These are phyloP conservation scores for Plectosphaerella cucumerina DNA, from an alignment of 2,329 filamentous ascomycete genomes.

Conservation along the genomic window DNA sequence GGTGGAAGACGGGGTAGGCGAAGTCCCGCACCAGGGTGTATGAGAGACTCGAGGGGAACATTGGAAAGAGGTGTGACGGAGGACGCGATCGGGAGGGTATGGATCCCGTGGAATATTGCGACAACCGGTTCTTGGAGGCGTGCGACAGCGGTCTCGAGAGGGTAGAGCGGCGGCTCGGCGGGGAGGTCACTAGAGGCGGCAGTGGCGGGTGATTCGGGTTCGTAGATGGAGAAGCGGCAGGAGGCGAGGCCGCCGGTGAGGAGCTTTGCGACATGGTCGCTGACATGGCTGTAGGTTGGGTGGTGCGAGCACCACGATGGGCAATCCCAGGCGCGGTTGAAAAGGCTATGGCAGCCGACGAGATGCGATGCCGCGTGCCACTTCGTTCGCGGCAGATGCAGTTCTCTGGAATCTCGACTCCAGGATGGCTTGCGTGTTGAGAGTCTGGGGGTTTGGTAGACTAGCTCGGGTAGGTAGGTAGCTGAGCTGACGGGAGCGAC, in stretches of 20 bases:
- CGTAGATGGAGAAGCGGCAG: slow-evolving; percentile 36
- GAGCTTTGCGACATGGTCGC: slow-evolving; percentile 55
- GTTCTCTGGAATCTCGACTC: too few relatives aligned
- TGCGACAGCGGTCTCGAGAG: slow-evolving; percentile 68
- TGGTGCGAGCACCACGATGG: too few relatives aligned
- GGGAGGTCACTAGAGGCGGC: slow-evolving; percentile 54
- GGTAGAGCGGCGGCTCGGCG: slow-evolving; percentile 54
- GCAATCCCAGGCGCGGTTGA: neutral
- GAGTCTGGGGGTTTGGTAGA: too few relatives aligned
- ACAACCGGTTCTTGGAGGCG: slow-evolving; percentile 75
- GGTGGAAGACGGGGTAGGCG: slow-evolving; percentile 78
- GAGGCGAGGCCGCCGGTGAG: slow-evolving; percentile 49
- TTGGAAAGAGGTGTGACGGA: slow-evolving; percentile 74
- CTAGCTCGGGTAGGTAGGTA: too few relatives aligned
- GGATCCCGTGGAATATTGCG: slow-evolving; percentile 75
- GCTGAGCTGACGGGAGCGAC: too few relatives aligned
- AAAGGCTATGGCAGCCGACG: neutral
- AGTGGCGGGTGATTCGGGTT: slow-evolving; percentile 52
- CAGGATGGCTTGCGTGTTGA: too few relatives aligned
- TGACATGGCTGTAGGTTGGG: slow-evolving; percentile 28
- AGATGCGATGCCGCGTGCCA: too few relatives aligned
- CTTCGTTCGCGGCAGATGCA: too few relatives aligned
- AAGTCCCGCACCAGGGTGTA: slow-evolving; percentile 96
- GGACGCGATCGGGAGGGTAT: slow-evolving; percentile 69
- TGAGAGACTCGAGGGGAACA: slow-evolving; percentile 78